phyloP scores from a whole-genome alignment of 768 basidiomycete genomes.

The Psilocybe subaeruginosa region DNA sequence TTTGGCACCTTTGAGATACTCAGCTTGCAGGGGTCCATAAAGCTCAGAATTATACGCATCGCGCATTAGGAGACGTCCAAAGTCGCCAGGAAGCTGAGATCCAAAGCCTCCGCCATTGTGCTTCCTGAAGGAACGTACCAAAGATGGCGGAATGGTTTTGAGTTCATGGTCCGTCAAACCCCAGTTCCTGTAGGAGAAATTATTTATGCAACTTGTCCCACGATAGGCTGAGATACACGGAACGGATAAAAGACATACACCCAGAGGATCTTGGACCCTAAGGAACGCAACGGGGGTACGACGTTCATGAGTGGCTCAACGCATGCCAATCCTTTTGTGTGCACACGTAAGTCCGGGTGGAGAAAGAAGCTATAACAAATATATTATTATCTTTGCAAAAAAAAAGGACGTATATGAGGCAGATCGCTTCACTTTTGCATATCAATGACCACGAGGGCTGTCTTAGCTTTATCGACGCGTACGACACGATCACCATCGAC shows the following conservation, averaged over 20 bases:
- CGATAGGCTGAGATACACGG: neutral
- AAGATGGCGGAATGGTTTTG: conserved; percentile 60
- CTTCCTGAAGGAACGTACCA: conserved; percentile 57
- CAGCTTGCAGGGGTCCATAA: conserved; percentile 63
- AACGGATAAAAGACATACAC: conserved; percentile 41
- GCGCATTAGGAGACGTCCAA: conserved; percentile 63
- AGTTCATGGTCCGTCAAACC: conserved; percentile 69
- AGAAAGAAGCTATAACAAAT: conserved; percentile 58
- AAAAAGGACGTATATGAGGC: neutral
- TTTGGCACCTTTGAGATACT: conserved; percentile 53
- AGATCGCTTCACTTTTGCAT: conserved; percentile 67
- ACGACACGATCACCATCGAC: conserved; percentile 55
- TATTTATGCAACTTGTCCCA: neutral
- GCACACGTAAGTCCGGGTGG: conserved; percentile 58
- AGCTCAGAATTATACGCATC: conserved; percentile 59
- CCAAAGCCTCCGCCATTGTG: conserved; percentile 55
- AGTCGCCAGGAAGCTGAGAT: conserved; percentile 51
- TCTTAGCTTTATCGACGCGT: conserved; percentile 49
- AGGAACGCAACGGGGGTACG: conserved; percentile 48
- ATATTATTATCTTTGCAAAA: neutral
- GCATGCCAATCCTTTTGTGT: conserved; percentile 59
- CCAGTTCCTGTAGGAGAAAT: conserved; percentile 55
- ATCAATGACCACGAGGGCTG: conserved; percentile 66
- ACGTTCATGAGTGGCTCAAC: conserved; percentile 55
- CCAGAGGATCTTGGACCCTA: conserved; percentile 65